Evolutionary conservation across 1,284 basidiomycete species (phyloP).

Genomic region (Cutaneotrichosporon cavernicola): DNA sequence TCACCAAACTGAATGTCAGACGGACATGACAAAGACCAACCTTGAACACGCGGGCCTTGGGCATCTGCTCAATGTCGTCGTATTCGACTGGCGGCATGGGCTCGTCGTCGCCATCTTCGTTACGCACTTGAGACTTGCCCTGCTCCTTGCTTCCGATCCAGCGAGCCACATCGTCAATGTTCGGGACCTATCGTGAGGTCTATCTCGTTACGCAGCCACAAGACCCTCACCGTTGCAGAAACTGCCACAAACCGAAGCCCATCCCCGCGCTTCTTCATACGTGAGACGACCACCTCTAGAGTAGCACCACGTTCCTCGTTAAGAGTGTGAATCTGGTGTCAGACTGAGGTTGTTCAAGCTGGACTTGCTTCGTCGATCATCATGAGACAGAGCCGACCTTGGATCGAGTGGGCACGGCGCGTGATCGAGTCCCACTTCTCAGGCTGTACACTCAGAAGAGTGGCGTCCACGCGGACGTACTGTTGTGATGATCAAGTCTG

Average conservation of each 20-base stretch:
- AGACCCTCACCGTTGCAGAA: conserved; percentile 71
- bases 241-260: conserved; percentile 79
- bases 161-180: conserved; percentile 80
- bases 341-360: conserved; percentile 1
- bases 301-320: conserved; percentile 86
- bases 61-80: conserved; percentile 33
- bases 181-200: conserved; percentile 59
- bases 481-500: conserved; percentile 78
- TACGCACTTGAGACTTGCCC: neutral
- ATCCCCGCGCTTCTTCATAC: conserved; percentile 68
- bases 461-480: conserved; percentile 52
- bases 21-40: conserved; percentile 52
- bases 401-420: conserved; percentile 56
- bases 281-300: conserved; percentile 85
- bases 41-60: conserved; percentile 69
- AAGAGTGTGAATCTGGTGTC: conserved; percentile 77
- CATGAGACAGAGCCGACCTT: conserved; percentile 58
- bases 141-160: conserved; percentile 66
- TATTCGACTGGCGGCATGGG: neutral
- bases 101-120: neutral
- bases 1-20: conserved; percentile 72
- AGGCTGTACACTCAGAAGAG: conserved; percentile 58
- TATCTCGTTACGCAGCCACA: neutral
- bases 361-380: conserved; percentile 80
- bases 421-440: conserved; percentile 95